phyloP scores from a whole-genome alignment of 768 basidiomycete genomes.

The Phlegmacium glaucopus region DNA sequence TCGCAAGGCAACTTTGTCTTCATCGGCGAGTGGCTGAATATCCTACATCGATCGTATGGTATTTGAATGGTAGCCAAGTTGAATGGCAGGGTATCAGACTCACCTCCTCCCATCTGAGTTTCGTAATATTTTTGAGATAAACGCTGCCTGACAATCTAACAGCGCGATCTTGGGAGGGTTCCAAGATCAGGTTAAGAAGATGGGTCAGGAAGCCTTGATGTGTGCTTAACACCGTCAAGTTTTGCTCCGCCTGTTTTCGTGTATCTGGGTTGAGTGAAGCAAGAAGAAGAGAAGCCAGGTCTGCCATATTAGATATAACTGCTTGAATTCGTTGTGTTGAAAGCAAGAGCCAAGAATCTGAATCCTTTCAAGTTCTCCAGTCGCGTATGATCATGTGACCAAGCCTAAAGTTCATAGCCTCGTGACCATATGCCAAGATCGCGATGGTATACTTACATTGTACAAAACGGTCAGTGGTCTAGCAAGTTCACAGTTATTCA shows the following conservation, averaged over 20 bases:
- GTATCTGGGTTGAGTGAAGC: constrained; percentile 67
- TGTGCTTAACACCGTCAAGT: constrained; percentile 58
- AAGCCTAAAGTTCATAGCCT: too few relatives aligned
- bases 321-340: constrained; percentile 14
- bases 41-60: constrained; percentile 44
- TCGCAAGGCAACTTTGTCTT: constrained; percentile 73
- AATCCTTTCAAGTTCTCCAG: too few relatives aligned
- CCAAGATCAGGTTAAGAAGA: constrained; percentile 76
- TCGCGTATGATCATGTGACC: constrained; percentile 19
- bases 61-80: not conserved
- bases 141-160: constrained; percentile 83
- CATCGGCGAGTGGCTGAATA: constrained; percentile 62
- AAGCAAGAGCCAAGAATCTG: too few relatives aligned
- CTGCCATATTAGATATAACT: constrained; percentile 46
- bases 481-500: too few relatives aligned
- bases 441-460: too few relatives aligned
- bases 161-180: constrained; percentile 60
- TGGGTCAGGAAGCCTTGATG: constrained; percentile 79
- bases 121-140: constrained; percentile 90
- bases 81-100: constrained; percentile 15
- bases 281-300: constrained; percentile 66
- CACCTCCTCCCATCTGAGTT: constrained; percentile 87
- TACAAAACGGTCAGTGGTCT: too few relatives aligned
- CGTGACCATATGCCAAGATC: too few relatives aligned
- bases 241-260: constrained; percentile 80